Percentiles rank a stretch among this genome's conserved stretches.
Evolutionary conservation across 495 filamentous ascomycete species (phyloP).

Genomic region (Poronia punctata): DNA sequence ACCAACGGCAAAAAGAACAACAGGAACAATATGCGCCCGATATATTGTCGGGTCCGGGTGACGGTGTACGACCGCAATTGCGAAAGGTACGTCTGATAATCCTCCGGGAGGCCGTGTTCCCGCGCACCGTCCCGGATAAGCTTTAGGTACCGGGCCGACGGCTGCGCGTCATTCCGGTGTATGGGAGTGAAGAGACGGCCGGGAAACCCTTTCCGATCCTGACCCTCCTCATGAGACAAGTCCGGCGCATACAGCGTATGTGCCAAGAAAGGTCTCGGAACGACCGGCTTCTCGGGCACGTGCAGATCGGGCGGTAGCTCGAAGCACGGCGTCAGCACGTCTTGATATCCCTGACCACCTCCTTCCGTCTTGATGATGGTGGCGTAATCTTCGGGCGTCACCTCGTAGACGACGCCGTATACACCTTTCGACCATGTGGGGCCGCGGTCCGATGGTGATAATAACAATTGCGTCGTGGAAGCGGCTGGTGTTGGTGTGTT

Average conservation of each 20-base stretch:
- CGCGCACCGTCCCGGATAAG: slow-evolving; percentile 68
- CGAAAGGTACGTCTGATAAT: slow-evolving; percentile 65
- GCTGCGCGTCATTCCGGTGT: slow-evolving; percentile 65
- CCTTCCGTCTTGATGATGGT: slow-evolving; percentile 88
- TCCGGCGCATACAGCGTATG: slow-evolving; percentile 37
- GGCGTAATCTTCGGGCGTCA: slow-evolving; percentile 71
- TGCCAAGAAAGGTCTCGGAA: slow-evolving; percentile 38
- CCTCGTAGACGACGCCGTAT: slow-evolving; percentile 91
- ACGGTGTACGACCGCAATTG: slow-evolving; percentile 59
- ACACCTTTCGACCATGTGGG: slow-evolving; percentile 67
- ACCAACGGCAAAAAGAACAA: slow-evolving; percentile 55
- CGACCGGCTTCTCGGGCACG: slow-evolving; percentile 36
- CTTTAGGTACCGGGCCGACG: slow-evolving; percentile 73
- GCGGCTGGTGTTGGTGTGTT: too few relatives aligned
- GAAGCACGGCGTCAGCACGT: slow-evolving; percentile 72
- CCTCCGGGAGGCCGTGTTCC: slow-evolving; percentile 67
- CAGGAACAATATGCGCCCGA: slow-evolving; percentile 58
- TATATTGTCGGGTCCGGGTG: slow-evolving; percentile 56
- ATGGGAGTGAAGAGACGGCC: slow-evolving; percentile 26
- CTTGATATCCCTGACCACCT: slow-evolving; percentile 71
- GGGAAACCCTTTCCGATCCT: slow-evolving; percentile 18
- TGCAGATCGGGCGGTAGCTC: slow-evolving; percentile 47
- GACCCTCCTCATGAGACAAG: slow-evolving; percentile 6
- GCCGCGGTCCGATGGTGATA: too few relatives aligned
- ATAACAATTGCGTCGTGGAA: slow-evolving; percentile 9